Conservation (phyloP, 495 filamentous ascomycete species). For the Rhypophila decipiens region DNA sequence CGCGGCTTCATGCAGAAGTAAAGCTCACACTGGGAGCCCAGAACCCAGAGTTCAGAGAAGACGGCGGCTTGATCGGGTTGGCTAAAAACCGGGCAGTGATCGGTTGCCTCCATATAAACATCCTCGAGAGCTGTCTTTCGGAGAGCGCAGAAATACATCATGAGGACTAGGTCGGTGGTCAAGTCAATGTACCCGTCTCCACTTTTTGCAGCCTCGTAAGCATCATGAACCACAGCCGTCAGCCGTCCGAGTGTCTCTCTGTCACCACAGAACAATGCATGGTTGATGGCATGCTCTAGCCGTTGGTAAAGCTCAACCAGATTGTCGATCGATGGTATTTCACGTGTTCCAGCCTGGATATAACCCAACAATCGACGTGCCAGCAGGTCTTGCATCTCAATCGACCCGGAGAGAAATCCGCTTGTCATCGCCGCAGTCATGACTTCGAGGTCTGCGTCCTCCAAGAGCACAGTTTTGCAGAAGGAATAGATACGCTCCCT, state of each 20-base stretch:
- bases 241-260: constrained; percentile 6
- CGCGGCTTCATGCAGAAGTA: constrained; percentile 20
- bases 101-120: constrained; percentile 21
- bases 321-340: constrained; percentile 3
- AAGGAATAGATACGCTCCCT: constrained; percentile 9
- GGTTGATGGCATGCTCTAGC: constrained; percentile 5
- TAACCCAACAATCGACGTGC: constrained; percentile 8
- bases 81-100: constrained; percentile 22
- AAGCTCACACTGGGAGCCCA: constrained; percentile 24
- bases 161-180: constrained; percentile 15
- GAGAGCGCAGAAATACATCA: constrained; percentile 20
- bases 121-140: constrained; percentile 18
- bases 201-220: constrained; percentile 7
- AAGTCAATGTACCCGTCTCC: constrained; percentile 13
- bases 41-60: constrained; percentile 23
- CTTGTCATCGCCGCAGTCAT: constrained; percentile 18
- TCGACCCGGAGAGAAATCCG: constrained; percentile 7
- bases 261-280: constrained; percentile 10
- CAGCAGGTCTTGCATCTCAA: constrained; percentile 11
- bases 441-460: constrained; percentile 5
- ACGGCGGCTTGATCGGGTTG: constrained; percentile 25
- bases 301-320: constrained; percentile 1
- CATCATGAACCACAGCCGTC: constrained; percentile 5
- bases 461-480: constrained; percentile 10
- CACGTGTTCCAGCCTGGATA: constrained; percentile 1